phyloP scores from a whole-genome alignment of 2,329 filamentous ascomycete genomes.

The Colletotrichum theobromicola region DNA sequence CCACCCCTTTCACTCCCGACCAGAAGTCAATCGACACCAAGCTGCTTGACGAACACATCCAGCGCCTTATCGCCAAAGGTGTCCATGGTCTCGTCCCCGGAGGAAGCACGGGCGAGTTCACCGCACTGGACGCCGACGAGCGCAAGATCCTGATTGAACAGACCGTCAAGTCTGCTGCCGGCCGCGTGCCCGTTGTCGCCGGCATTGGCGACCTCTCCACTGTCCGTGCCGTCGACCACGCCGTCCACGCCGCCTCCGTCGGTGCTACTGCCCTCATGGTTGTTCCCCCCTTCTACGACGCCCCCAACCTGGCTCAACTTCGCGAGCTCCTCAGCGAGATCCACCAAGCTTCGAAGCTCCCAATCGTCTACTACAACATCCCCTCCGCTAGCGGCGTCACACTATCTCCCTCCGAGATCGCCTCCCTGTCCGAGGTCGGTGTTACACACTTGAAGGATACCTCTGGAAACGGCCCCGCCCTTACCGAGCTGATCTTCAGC shows the following conservation, averaged over 20 bases:
- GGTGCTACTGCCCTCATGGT: conserved; percentile 52
- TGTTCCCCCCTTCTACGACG: conserved; percentile 55
- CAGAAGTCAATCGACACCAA: conserved; percentile 42
- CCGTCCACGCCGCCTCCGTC: conserved; percentile 39
- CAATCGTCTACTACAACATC: conserved; percentile 58
- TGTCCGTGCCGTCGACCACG: conserved; percentile 42
- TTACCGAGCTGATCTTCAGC: conserved; percentile 54
- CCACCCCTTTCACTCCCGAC: conserved; percentile 52
- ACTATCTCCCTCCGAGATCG: conserved; percentile 46
- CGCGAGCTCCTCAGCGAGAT: conserved; percentile 45
- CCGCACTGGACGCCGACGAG: conserved; percentile 45
- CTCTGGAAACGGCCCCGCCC: conserved; percentile 53
- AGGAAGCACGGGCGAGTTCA: conserved; percentile 57
- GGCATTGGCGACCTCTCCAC: conserved; percentile 50
- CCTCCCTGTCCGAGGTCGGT: conserved; percentile 46
- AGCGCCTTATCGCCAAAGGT: conserved; percentile 47
- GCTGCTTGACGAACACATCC: conserved; percentile 46
- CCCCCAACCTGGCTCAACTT: conserved; percentile 43
- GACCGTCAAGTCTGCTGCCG: conserved; percentile 39
- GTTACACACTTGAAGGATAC: conserved; percentile 58
- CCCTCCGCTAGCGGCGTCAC: conserved; percentile 49
- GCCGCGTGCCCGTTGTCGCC: conserved; percentile 45
- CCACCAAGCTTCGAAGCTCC: conserved; percentile 41
- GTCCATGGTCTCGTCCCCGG: conserved; percentile 56
- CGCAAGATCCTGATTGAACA: conserved; percentile 48